Evolutionary conservation across 164 flowering plant genomes (phyloP).

Genomic region (Malania oleifera): DNA sequence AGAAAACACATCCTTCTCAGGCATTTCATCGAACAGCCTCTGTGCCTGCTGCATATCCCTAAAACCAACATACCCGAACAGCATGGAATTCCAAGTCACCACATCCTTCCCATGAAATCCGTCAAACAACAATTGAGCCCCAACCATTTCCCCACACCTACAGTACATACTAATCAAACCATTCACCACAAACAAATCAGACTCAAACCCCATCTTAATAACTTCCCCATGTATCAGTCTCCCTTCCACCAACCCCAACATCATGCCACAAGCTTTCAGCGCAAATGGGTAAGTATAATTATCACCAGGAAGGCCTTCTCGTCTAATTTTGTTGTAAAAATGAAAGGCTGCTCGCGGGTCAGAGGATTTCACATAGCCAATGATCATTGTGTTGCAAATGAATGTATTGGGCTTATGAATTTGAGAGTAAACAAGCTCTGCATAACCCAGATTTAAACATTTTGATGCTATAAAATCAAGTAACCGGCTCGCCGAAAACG

Average conservation of each 20-base stretch:
- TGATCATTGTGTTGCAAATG: slow-evolving; percentile 36
- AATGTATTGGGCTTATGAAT: slow-evolving; percentile 20
- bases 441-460: slow-evolving; percentile 13
- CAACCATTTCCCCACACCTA: slow-evolving; percentile 21
- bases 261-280: slow-evolving; percentile 35
- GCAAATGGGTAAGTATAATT: slow-evolving; percentile 35
- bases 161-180: slow-evolving; percentile 40
- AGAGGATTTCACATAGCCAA: slow-evolving; percentile 19
- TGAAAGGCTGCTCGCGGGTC: slow-evolving; percentile 17
- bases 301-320: slow-evolving; percentile 17
- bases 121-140: slow-evolving; percentile 29
- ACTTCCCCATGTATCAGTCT: slow-evolving; percentile 34
- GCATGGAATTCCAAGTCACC: slow-evolving; percentile 41
- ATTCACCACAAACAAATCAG: slow-evolving; percentile 31
- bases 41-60: slow-evolving; percentile 28
- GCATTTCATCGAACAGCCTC: slow-evolving; percentile 41
- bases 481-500: slow-evolving; percentile 19
- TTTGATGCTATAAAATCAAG: slow-evolving; percentile 15
- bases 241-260: slow-evolving; percentile 23
- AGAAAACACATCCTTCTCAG: slow-evolving; percentile 31
- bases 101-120: slow-evolving; percentile 26
- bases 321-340: slow-evolving; percentile 21
- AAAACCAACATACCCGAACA: slow-evolving; percentile 24
- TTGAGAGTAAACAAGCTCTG: slow-evolving; percentile 19
- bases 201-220: slow-evolving; percentile 28